Conservation (phyloP, 2,329 filamentous ascomycete genomes). For the Zasmidium citrigriseum region DNA sequence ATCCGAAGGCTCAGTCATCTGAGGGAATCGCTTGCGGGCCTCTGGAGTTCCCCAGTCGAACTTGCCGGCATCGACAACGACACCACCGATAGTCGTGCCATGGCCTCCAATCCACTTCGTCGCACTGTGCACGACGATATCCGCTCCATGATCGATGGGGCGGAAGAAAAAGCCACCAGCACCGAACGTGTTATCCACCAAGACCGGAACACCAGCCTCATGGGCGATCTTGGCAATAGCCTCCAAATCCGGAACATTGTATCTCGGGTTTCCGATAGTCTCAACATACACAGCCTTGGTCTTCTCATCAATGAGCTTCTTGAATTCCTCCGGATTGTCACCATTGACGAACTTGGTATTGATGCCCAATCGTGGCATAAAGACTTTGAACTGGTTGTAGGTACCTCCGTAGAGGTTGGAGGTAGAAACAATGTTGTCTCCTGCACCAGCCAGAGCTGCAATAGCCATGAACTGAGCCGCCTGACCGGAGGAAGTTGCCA, state of each 20-base stretch:
- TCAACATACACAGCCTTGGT: slow-evolving; percentile 93
- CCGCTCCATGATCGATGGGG: slow-evolving; percentile 86
- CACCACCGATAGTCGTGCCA: slow-evolving; percentile 81
- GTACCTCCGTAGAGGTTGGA: slow-evolving; percentile 92
- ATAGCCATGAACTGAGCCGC: slow-evolving; percentile 91
- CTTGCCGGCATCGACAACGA: slow-evolving; percentile 84
- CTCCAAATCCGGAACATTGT: slow-evolving; percentile 90
- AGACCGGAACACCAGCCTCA: slow-evolving; percentile 59
- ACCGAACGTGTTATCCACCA: slow-evolving; percentile 93
- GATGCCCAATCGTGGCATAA: slow-evolving; percentile 84
- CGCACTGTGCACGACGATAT: slow-evolving; percentile 91
- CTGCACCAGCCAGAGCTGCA: slow-evolving; percentile 76
- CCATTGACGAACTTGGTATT: slow-evolving; percentile 83
- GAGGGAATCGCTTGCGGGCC: slow-evolving; percentile 70
- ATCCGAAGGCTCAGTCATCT: slow-evolving; percentile 84
- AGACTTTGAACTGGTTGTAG: slow-evolving; percentile 96
- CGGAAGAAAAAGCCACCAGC: slow-evolving; percentile 86
- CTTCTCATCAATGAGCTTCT: slow-evolving; percentile 81
- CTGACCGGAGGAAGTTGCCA: slow-evolving; percentile 84
- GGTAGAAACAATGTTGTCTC: slow-evolving; percentile 92
- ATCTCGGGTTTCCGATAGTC: slow-evolving; percentile 89
- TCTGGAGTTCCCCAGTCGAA: slow-evolving; percentile 89
- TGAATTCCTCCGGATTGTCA: slow-evolving; percentile 77
- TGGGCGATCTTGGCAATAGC: slow-evolving; percentile 80
- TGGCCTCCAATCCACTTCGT: slow-evolving; percentile 98